These are phyloP conservation scores for Melanogaster broomeanus DNA, from an alignment of 768 basidiomycete genomes.

Conservation along the genomic window DNA sequence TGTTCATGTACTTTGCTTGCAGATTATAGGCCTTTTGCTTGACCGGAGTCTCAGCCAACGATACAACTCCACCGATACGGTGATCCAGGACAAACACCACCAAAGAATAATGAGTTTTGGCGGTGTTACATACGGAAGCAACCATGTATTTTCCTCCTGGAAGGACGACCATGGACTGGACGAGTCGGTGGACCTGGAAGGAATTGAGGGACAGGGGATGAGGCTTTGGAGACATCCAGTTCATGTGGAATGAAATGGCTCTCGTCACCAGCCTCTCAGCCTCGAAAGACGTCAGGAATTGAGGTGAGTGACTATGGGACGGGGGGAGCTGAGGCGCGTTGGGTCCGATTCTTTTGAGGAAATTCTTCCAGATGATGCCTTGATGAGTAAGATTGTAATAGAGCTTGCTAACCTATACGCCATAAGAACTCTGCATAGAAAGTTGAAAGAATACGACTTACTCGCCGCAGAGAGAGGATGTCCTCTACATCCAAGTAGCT, in stretches of 20 bases:
- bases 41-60: conserved; percentile 52
- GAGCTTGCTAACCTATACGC: conserved; percentile 52
- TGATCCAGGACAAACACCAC: conserved; percentile 60
- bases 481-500: conserved; percentile 39
- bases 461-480: conserved; percentile 37
- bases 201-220: conserved; percentile 24
- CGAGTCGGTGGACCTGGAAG: conserved; percentile 33
- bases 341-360: conserved; percentile 53
- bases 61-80: conserved; percentile 38
- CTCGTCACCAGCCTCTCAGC: conserved; percentile 61
- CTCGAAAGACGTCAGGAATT: conserved; percentile 36
- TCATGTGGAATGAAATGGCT: conserved; percentile 59
- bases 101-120: conserved; percentile 48
- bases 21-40: conserved; percentile 55
- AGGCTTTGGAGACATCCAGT: conserved; percentile 51
- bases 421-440: background rate
- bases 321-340: conserved; percentile 64
- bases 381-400: conserved; percentile 68
- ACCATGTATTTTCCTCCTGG: conserved; percentile 71
- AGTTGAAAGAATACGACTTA: conserved; percentile 17
- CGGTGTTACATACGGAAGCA: conserved; percentile 53
- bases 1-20: conserved; percentile 60
- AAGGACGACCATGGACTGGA: conserved; percentile 57
- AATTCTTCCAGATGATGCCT: conserved; percentile 68
- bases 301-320: conserved; percentile 45